Evolutionary conservation across 345 rosid genomes (phyloP).

Genomic region (thale cress (Arabidopsis thaliana)): TAIR10.1 NC_003070.9:1371501-1372000

Average conservation of each 20-base stretch:
- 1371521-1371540: constrained; percentile 65
- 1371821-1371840: constrained; percentile 90
- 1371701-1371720: constrained; percentile 48
- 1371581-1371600: constrained; percentile 95
- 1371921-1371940: constrained; percentile 84
- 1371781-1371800: constrained; percentile 78
- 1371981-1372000: constrained; percentile 51
- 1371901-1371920: constrained; percentile 80
- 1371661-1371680: constrained; percentile 61
- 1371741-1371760: constrained; percentile 58
- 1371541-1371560: constrained; percentile 90
- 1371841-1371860: constrained; percentile 78
- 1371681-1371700: constrained; percentile 67
- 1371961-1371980: constrained; percentile 64
- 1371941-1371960: constrained; percentile 98
- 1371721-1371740: constrained; percentile 60
- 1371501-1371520: constrained; percentile 60
- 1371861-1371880: constrained; percentile 66
- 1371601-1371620: constrained; percentile 57
- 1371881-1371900: constrained; percentile 83
- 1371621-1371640: constrained; percentile 48
- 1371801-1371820: constrained; percentile 66
- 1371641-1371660: constrained; percentile 51
- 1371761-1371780: constrained; percentile 62
- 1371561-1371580: constrained; percentile 96